A percentile compares a stretch with the other conserved stretches of the same genome.
These are phyloP conservation scores for Nakaseomyces bracarensis DNA, from an alignment of 1,139 yeast genomes.

Conservation along the genomic window DNA sequence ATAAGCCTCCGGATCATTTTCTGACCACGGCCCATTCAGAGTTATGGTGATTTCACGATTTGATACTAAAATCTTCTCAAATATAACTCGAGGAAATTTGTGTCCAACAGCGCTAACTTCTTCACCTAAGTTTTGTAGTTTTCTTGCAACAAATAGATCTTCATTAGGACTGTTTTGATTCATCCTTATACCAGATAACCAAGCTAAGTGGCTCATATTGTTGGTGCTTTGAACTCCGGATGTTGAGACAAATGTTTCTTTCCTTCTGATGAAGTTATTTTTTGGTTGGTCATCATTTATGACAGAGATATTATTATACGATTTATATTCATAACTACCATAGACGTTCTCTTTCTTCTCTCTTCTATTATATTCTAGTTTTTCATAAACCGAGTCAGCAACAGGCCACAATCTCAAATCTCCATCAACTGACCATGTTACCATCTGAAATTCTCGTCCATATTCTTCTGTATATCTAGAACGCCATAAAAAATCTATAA, in stretches of 20 bases:
- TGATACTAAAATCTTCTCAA: slow-evolving; percentile 81
- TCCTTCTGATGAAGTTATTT: slow-evolving; percentile 24
- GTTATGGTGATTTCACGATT: slow-evolving; percentile 74
- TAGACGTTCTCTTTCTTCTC: slow-evolving; percentile 34
- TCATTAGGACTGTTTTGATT: slow-evolving; percentile 32
- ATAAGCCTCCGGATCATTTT: slow-evolving; percentile 39
- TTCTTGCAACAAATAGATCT: slow-evolving; percentile 42
- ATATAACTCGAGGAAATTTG: slow-evolving; percentile 76
- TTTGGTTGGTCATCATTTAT: slow-evolving; percentile 11
- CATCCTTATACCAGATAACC: slow-evolving; percentile 89
- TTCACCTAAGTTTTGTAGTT: slow-evolving; percentile 64
- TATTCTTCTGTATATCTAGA: slow-evolving; percentile 45
- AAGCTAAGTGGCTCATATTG: slow-evolving; percentile 63
- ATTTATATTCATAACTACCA: slow-evolving; percentile 41
- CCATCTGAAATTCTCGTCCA: slow-evolving; percentile 78
- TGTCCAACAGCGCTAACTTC: slow-evolving; percentile 87
- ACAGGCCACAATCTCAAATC: slow-evolving; percentile 81
- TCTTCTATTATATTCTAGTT: slow-evolving; percentile 46
- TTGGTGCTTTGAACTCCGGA: slow-evolving; percentile 30
- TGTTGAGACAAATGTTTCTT: slow-evolving; percentile 35
- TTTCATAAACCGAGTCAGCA: slow-evolving; percentile 48
- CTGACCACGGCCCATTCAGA: slow-evolving; percentile 67
- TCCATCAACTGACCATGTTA: slow-evolving; percentile 89
- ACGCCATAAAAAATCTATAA: slow-evolving; percentile 85
- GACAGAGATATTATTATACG: slow-evolving; percentile 47